Percentiles rank a stretch among this genome's conserved stretches.
phyloP scores from a whole-genome alignment of 192 early-diverging fungal genomes.

The Phlyctochytrium arcticum region DNA sequence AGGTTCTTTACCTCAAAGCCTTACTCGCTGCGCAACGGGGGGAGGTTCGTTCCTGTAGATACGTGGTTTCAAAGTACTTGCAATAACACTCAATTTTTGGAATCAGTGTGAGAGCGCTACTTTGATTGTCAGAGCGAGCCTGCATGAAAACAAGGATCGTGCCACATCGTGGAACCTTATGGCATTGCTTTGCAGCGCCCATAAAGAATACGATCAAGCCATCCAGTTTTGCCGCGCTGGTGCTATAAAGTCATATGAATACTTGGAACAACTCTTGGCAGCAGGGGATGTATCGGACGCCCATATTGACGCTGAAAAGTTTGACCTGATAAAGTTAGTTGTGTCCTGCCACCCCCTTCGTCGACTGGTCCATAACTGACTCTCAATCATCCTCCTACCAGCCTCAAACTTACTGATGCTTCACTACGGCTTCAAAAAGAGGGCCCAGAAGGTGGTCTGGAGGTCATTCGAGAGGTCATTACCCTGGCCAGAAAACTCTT shows the following conservation, averaged over 20 bases:
- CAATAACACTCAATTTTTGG: too few species aligned
- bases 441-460: conserved; percentile 34
- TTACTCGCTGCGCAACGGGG: too few species aligned
- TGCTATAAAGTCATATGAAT: conserved; percentile 34
- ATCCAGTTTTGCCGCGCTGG: conserved; percentile 41
- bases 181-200: conserved; percentile 38
- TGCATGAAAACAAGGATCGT: conserved; percentile 25
- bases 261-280: not conserved
- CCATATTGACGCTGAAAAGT: conserved; percentile 22
- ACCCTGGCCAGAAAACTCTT: conserved; percentile 13
- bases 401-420: conserved; percentile 44
- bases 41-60: too few species aligned
- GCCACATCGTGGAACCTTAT: conserved; percentile 47
- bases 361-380: not conserved
- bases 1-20: too few species aligned
- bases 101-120: too few species aligned
- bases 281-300: conserved; percentile 16
- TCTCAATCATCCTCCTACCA: not conserved
- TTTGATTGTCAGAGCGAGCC: conserved; percentile 34
- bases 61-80: too few species aligned
- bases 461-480: conserved; percentile 34
- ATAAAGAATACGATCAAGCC: conserved; percentile 34
- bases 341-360: not conserved
- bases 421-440: conserved; percentile 28
- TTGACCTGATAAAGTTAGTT: conserved; percentile 43